A percentile compares a stretch with the other conserved stretches of the same genome.
These are phyloP conservation scores for Xanthoconium stramineum DNA, from an alignment of 768 basidiomycete genomes.

Conservation along the genomic window DNA sequence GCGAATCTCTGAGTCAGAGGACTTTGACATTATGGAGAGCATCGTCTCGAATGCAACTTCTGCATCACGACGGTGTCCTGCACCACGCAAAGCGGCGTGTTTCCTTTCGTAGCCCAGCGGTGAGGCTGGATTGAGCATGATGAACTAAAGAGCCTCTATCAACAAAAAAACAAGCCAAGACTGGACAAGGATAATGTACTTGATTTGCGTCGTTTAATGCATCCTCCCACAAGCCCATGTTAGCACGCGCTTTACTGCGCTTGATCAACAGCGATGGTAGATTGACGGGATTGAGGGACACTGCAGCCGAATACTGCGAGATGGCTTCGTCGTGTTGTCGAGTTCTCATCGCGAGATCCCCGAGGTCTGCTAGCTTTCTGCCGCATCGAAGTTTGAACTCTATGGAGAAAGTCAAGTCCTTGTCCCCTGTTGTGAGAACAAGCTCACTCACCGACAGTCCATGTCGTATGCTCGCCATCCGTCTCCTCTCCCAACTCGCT, in stretches of 20 bases:
- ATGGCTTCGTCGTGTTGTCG: not conserved
- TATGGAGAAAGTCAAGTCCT: no score
- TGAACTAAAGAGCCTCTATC: not conserved
- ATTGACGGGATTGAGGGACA: not conserved
- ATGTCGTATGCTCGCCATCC: not conserved
- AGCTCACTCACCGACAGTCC: not conserved
- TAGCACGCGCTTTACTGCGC: conserved; percentile 7
- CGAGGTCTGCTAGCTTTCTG: not conserved
- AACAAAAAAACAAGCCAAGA: not conserved
- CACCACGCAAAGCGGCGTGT: not conserved
- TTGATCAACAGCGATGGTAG: not conserved
- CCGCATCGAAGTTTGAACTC: not conserved
- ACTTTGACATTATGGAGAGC: not conserved
- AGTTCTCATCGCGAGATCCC: not conserved
- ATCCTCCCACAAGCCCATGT: not conserved
- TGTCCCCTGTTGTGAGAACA: no score
- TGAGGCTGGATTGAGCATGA: not conserved
- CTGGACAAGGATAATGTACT: not conserved
- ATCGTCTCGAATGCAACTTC: not conserved
- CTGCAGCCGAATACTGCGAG: not conserved
- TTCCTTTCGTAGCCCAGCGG: not conserved
- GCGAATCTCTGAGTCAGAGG: not conserved
- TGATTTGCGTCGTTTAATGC: conserved; percentile 3
- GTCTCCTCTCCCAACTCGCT: not conserved
- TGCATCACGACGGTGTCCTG: not conserved